Evolutionary conservation across 225 moss, liverwort and hornwort genomes (phyloP), one percentile per base, ranked within the genome.

Genomic region (Pseudoscleropodium purum): DNA sequence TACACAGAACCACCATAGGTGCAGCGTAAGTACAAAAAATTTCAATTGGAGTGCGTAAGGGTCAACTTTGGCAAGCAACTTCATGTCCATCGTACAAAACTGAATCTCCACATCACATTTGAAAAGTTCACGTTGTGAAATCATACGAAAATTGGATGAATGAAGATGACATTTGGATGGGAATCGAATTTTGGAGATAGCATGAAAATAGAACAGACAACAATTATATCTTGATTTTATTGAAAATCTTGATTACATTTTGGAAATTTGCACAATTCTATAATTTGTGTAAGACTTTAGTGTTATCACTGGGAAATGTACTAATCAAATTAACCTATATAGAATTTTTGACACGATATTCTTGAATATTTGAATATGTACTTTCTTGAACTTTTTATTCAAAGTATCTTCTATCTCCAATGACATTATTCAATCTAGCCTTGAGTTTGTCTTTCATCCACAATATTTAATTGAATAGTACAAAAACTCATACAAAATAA

Each of bases 231-330:
- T 45, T 49, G 11, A 47, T 75, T 31, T 13, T 51, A 33, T 31
- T 1, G 0, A 33, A 20, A n/a, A n/a, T n/a, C n/a, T n/a, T n/a
- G n/a, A n/a, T n/a, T n/a, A n/a, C n/a, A n/a, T n/a, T n/a, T n/a
- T n/a, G n/a, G n/a, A n/a, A n/a, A n/a, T 19, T 75, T 49, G 2
- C 0, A 75, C 31, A 12, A 19, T 47, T 30, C 1, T 2, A 19
- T 33, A 2, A 49, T 49, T 19, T 49, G 4, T 74, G 2, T 20
- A 34, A 34, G 21, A 49, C 0, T 49, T 33, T 34, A 21, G 21
- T 34, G 3, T 21, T 7, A 13, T 51, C 14, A 7, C 0, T 47
- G n/a, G n/a, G n/a, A 2, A 0, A 26, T 61, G 19, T 2, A 49
- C 2, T 31, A 49, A 19, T 31, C 19, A 9, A 75, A 47, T 47